These are phyloP conservation scores for Fusarium setosum DNA, from an alignment of 2,329 filamentous ascomycete genomes.

Conservation along the genomic window DNA sequence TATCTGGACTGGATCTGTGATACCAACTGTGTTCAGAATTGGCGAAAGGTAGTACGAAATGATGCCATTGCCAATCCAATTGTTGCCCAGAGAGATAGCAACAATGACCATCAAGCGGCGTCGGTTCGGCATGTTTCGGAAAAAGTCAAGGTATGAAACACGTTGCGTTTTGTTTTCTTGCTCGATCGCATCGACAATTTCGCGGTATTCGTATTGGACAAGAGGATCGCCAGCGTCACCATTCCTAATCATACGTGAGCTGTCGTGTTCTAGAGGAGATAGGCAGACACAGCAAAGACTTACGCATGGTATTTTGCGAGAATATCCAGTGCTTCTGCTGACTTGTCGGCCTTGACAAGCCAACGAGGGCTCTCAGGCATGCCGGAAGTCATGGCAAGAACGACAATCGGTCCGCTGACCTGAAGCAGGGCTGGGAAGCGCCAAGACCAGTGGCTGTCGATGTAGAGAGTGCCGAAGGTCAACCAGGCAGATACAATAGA, in stretches of 20 bases:
- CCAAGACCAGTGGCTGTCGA: conserved; percentile 23
- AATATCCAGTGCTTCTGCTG: conserved; percentile 60
- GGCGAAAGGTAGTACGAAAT: conserved; percentile 72
- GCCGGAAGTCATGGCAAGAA: conserved; percentile 45
- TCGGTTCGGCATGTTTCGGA: conserved; percentile 71
- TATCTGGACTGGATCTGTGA: conserved; percentile 10
- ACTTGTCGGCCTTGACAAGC: conserved; percentile 48
- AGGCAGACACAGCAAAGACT: too few relatives aligned
- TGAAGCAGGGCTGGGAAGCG: conserved; percentile 29
- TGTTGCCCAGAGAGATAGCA: conserved; percentile 72
- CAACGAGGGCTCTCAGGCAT: conserved; percentile 53
- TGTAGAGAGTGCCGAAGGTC: conserved; percentile 18
- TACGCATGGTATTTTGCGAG: conserved; percentile 71
- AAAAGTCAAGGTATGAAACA: conserved; percentile 68
- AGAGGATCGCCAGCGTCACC: conserved; percentile 66
- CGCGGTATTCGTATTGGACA: conserved; percentile 72
- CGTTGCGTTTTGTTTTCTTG: conserved; percentile 63
- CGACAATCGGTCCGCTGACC: conserved; percentile 24
- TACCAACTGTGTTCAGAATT: conserved; percentile 50
- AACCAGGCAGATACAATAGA: conserved; percentile 29
- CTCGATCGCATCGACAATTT: conserved; percentile 71
- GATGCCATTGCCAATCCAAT: conserved; percentile 73
- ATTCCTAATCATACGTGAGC: too few relatives aligned
- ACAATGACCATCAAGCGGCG: conserved; percentile 69
- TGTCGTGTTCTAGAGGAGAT: too few relatives aligned